A percentile compares a stretch with the other conserved stretches of the same genome.
Conservation (phyloP, 768 basidiomycete species). For the Chalciporus sphaerocephalus region DNA sequence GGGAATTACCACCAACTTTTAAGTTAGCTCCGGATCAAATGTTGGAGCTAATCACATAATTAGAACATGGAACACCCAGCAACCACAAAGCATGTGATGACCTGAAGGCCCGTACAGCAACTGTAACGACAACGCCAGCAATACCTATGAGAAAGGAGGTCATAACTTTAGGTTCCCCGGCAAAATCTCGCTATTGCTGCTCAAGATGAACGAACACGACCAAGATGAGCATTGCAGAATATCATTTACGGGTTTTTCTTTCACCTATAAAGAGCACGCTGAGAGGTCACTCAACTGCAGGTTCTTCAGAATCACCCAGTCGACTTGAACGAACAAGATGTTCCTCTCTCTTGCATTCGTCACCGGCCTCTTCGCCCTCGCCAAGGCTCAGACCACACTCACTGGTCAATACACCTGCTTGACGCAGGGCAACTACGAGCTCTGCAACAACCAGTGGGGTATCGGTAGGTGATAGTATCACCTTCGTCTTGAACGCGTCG, state of each 20-base stretch:
- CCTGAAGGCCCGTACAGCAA: not conserved
- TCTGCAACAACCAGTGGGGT: constrained; percentile 61
- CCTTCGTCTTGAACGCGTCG: not conserved
- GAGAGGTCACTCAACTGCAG: not conserved
- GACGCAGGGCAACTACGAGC: constrained; percentile 43
- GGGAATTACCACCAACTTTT: not conserved
- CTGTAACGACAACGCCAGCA: not conserved
- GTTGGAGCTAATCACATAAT: not conserved
- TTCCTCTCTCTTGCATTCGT: constrained; percentile 11
- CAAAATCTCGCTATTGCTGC: not conserved
- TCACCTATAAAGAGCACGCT: constrained; percentile 6
- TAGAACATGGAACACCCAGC: not conserved
- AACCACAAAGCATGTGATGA: constrained; percentile 4
- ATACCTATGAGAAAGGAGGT: constrained; percentile 5
- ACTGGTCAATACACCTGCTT: constrained; percentile 42
- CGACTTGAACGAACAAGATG: constrained; percentile 6
- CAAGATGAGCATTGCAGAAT: not conserved
- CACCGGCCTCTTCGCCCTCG: constrained; percentile 7
- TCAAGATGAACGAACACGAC: not conserved
- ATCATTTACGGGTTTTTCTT: not conserved
- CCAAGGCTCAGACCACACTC: constrained; percentile 21
- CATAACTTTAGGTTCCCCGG: not conserved
- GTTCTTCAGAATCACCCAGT: not conserved
- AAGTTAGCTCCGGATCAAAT: constrained; percentile 1
- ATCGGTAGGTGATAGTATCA: constrained; percentile 26